Conservation (phyloP, 371 early-diverging fungal genomes). For the Mucor irregularis region DNA sequence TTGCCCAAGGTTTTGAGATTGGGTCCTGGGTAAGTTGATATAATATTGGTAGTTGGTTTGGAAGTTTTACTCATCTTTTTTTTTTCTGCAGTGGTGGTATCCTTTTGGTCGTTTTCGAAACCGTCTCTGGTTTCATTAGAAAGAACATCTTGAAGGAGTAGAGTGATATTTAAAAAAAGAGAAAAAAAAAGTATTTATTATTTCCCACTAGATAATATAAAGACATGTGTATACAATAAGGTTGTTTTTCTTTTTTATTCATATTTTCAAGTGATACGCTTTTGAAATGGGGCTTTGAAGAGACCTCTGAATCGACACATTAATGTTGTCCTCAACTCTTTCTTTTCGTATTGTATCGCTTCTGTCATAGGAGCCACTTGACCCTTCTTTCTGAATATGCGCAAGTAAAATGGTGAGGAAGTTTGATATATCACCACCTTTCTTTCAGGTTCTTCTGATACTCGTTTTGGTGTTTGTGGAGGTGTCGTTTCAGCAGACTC, state of each 20-base stretch:
- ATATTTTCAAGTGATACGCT: slow-evolving; percentile 11
- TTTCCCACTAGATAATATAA: slow-evolving; percentile 3
- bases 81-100: slow-evolving; percentile 60
- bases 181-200: neutral
- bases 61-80: neutral
- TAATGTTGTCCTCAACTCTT: neutral
- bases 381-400: slow-evolving; percentile 19
- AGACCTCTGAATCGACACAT: slow-evolving; percentile 8
- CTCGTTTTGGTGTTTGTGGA: neutral
- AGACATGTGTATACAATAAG: neutral
- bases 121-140: slow-evolving; percentile 85
- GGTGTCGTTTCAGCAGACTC: neutral
- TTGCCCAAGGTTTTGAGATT: slow-evolving; percentile 96
- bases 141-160: slow-evolving; percentile 62
- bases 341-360: slow-evolving; percentile 1
- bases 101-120: slow-evolving; percentile 92
- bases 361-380: slow-evolving; percentile 13
- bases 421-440: too few relatives aligned
- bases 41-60: neutral
- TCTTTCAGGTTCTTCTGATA: too few relatives aligned
- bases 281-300: slow-evolving; percentile 16
- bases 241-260: neutral
- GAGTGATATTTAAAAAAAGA: slow-evolving; percentile 1
- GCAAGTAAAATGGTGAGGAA: slow-evolving; percentile 5
- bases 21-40: slow-evolving; percentile 80